Evolutionary conservation across 2,329 filamentous ascomycete species (phyloP).

Genomic region (Westerdykella sp.): DNA sequence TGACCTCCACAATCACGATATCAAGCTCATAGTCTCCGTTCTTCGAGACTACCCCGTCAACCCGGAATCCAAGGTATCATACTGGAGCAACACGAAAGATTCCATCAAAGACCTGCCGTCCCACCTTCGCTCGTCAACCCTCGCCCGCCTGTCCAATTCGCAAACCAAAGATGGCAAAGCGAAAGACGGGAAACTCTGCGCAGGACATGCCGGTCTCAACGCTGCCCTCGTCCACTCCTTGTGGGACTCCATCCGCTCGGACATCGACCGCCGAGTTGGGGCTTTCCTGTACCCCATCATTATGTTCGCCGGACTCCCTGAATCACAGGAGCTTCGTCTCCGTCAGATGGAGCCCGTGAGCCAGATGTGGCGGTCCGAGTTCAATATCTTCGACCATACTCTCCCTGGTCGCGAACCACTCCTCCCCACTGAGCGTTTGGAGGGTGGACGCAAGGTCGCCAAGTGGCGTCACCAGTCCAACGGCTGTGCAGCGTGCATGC

Average conservation of each 20-base stretch:
- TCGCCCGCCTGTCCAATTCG: constrained; percentile 1
- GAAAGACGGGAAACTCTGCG: constrained; percentile 15
- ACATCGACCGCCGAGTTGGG: constrained; percentile 19
- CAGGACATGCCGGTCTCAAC: constrained; percentile 19
- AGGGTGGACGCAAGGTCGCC: too few relatives aligned
- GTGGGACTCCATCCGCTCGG: constrained; percentile 18
- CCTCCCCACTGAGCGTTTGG: neutral
- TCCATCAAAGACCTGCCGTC: constrained; percentile 18
- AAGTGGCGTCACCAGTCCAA: constrained; percentile 18
- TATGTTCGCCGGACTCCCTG: constrained; percentile 12
- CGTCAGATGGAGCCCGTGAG: constrained; percentile 26
- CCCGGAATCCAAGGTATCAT: constrained; percentile 1
- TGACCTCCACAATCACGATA: constrained; percentile 17
- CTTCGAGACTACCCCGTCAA: constrained; percentile 9
- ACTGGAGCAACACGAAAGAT: constrained; percentile 8
- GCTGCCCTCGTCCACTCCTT: constrained; percentile 15
- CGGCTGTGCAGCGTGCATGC: constrained; percentile 25
- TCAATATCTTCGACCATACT: constrained; percentile 7
- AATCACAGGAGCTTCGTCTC: constrained; percentile 8
- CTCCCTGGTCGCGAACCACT: constrained; percentile 16
- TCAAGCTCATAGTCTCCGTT: constrained; percentile 19
- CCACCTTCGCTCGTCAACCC: constrained; percentile 12
- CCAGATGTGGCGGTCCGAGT: constrained; percentile 21
- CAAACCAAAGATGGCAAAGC: constrained; percentile 1
- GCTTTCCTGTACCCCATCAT: constrained; percentile 23